Evolutionary conservation across 2,329 filamentous ascomycete species (phyloP).

Genomic region (Fusarium pininemorale): DNA sequence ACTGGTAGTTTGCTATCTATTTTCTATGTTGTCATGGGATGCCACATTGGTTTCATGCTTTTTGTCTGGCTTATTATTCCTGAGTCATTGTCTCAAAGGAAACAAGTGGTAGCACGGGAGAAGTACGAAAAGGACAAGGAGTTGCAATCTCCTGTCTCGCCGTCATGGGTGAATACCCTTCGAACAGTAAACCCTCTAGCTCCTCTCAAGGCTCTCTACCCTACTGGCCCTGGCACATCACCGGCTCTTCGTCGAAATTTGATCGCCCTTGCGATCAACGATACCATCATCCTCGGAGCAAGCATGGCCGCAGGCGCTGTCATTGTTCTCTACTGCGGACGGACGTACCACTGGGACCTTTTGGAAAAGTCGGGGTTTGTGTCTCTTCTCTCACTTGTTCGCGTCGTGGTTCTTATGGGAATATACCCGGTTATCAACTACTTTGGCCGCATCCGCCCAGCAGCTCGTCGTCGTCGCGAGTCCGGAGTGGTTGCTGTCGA

Average conservation of each 20-base stretch:
- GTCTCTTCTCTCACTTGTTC: constrained; percentile 78
- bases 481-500: constrained; percentile 52
- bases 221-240: constrained; percentile 70
- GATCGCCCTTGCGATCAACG: constrained; percentile 80
- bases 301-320: constrained; percentile 85
- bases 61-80: constrained; percentile 78
- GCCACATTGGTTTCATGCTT: constrained; percentile 77
- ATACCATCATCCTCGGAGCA: constrained; percentile 83
- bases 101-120: constrained; percentile 75
- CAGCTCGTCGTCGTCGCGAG: constrained; percentile 52
- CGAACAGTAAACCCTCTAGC: constrained; percentile 73
- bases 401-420: constrained; percentile 78
- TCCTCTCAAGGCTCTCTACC: constrained; percentile 81
- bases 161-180: constrained; percentile 46
- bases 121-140: constrained; percentile 65
- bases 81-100: constrained; percentile 81
- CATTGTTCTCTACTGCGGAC: constrained; percentile 83
- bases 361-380: constrained; percentile 84
- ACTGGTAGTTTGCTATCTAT: constrained; percentile 81
- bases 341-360: constrained; percentile 83
- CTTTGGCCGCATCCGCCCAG: constrained; percentile 69
- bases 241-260: constrained; percentile 78
- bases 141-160: constrained; percentile 42
- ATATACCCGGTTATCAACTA: constrained; percentile 82
- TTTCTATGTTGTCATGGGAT: constrained; percentile 82